Evolutionary conservation across 805 yeast species (phyloP).

Genomic region (Candida stauntonica): DNA sequence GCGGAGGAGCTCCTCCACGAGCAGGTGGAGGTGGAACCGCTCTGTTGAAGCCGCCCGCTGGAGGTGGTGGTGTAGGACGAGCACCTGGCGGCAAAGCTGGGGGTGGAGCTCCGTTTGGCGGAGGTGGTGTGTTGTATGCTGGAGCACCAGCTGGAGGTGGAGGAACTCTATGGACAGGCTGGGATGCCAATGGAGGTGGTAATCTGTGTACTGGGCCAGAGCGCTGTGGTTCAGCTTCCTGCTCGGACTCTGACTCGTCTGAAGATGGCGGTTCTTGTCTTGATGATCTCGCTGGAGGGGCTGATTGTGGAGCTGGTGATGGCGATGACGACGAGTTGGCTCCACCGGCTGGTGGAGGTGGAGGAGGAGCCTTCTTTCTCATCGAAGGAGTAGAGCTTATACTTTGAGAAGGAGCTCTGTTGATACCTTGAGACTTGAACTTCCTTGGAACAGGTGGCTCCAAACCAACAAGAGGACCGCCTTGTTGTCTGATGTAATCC

Average conservation of each 20-base stretch:
- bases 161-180: conserved; percentile 20
- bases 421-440: conserved; percentile 36
- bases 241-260: conserved; percentile 2
- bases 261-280: conserved; percentile 7
- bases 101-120: conserved; percentile 3
- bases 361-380: conserved; percentile 38
- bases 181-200: conserved; percentile 26
- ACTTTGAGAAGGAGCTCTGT: conserved; percentile 25
- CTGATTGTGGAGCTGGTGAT: conserved; percentile 12
- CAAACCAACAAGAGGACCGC: conserved; percentile 75
- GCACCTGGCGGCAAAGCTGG: conserved; percentile 7
- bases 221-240: conserved; percentile 12
- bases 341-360: conserved; percentile 33
- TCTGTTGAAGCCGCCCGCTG: conserved; percentile 3
- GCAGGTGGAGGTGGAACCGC: conserved; percentile 8
- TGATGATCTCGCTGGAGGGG: too few relatives aligned
- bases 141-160: conserved; percentile 20
- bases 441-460: conserved; percentile 82
- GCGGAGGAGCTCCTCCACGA: conserved; percentile 8
- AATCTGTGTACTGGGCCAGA: conserved; percentile 17
- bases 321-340: conserved; percentile 9
- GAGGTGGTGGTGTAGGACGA: conserved; percentile 6
- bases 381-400: conserved; percentile 29
- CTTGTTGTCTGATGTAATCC: conserved; percentile 66
- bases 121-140: conserved; percentile 3